Evolutionary conservation across 805 yeast genomes (phyloP).

Genomic region (Alloascoidea hylecoeti): DNA sequence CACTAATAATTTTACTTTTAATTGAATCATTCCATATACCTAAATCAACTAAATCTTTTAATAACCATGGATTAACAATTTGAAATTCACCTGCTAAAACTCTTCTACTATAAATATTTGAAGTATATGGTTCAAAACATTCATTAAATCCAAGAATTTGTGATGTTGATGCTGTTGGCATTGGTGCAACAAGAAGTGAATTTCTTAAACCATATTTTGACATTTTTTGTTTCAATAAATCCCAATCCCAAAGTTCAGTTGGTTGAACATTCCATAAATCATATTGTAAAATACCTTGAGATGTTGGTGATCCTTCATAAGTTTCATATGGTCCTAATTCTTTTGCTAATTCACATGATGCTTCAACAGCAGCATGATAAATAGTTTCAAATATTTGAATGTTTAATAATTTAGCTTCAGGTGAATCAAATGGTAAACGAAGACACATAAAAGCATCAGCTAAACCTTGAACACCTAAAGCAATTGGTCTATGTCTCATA

Average conservation of each 20-base stretch:
- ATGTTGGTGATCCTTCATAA: constrained; percentile 80
- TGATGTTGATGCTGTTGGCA: constrained; percentile 98
- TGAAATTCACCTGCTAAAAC: constrained; percentile 91
- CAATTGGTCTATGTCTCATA: constrained; percentile 79
- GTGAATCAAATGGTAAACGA: constrained; percentile 77
- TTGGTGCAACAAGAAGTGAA: constrained; percentile 69
- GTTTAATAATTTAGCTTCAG: constrained; percentile 63
- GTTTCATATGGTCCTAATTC: constrained; percentile 56
- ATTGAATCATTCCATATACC: constrained; percentile 75
- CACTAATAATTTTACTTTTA: constrained; percentile 62
- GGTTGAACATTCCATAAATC: constrained; percentile 83
- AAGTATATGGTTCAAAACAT: constrained; percentile 93
- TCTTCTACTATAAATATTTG: constrained; percentile 83
- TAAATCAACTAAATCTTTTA: constrained; percentile 67
- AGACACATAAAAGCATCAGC: constrained; percentile 79
- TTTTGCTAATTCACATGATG: constrained; percentile 70
- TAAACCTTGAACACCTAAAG: constrained; percentile 96
- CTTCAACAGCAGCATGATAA: constrained; percentile 85
- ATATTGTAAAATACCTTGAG: constrained; percentile 71
- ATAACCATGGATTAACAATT: constrained; percentile 75
- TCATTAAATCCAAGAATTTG: constrained; percentile 90
- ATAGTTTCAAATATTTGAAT: constrained; percentile 88
- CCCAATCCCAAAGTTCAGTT: constrained; percentile 83
- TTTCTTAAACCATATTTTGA: constrained; percentile 63
- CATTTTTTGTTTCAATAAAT: constrained; percentile 42